Evolutionary conservation across 768 basidiomycete species (phyloP).

Genomic region (Leccinellum rugosiceps): DNA sequence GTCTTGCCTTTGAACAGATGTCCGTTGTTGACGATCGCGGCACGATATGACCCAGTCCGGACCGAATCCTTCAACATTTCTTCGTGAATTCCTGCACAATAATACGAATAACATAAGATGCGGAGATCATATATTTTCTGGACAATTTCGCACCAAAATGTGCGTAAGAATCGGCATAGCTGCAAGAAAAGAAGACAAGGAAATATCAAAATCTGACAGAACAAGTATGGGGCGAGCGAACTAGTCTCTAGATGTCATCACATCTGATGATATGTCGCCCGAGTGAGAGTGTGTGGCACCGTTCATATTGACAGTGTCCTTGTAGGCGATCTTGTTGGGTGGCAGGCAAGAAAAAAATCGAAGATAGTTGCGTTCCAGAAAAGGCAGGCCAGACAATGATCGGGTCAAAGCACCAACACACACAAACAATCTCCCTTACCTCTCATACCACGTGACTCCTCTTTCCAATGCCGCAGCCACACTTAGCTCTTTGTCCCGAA

Average conservation of each 20-base stretch:
- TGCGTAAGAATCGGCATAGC: slow-evolving; percentile 95
- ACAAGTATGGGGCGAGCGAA: slow-evolving; percentile 44
- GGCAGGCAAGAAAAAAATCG: background rate
- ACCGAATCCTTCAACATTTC: slow-evolving; percentile 99
- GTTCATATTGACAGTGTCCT: slow-evolving; percentile 21
- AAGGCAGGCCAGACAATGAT: slow-evolving; percentile 11
- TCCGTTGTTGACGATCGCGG: slow-evolving; percentile 89
- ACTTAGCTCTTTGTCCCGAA: slow-evolving; percentile 3
- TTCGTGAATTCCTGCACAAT: slow-evolving; percentile 82
- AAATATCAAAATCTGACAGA: slow-evolving; percentile 36
- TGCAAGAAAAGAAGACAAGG: slow-evolving; percentile 40
- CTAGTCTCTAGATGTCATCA: slow-evolving; percentile 90
- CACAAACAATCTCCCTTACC: slow-evolving; percentile 7
- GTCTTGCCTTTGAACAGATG: slow-evolving; percentile 97
- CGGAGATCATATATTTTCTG: background rate
- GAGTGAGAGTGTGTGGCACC: slow-evolving; percentile 29
- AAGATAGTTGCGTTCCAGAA: background rate
- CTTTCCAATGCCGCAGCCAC: slow-evolving; percentile 8
- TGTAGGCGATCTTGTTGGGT: slow-evolving; percentile 1
- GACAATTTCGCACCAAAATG: slow-evolving; percentile 69
- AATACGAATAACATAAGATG: slow-evolving; percentile 5
- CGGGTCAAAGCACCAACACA: slow-evolving; percentile 9
- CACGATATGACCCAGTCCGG: slow-evolving; percentile 91
- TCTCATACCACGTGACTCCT: slow-evolving; percentile 19
- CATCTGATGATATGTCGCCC: slow-evolving; percentile 28